Base-by-base conservation (phyloP, 2,329 filamentous ascomycete genomes). In the Aspergillus floridensis region DNA sequence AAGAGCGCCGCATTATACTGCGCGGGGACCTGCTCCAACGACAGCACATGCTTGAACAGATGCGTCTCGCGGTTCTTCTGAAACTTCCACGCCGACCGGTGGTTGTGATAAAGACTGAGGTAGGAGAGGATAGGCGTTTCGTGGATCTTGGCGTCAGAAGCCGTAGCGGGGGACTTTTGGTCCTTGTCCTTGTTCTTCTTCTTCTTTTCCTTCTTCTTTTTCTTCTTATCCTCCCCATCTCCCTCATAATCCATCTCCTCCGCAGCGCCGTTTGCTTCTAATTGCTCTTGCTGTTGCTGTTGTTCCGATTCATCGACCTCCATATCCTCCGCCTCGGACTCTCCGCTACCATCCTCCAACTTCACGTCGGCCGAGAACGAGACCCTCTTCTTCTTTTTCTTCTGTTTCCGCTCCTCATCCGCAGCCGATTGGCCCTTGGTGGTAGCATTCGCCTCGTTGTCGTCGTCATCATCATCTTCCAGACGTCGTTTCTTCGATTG, bases 51-150 rank as follows among this genome's bases (percentile, higher is more conserved):
- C 74, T 95, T 93, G 71, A 97, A 85, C 12, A 97, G 81, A 66
- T 91, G 86, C 56, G 88, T 91, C 76, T 97, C 93, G 71, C 92
- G 87, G 67, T 92, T 93, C 79, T 97, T 97, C 80, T 96, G 96
- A 81, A 97, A 98, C 76, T 96, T 97, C 93, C 93, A 98, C 66
- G 81, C 81, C 10, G 83, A 80, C 59, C 87, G 87, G 61, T 87
- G 83, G 57, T 83, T 83, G 76, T 90, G 82, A 82, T 92, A 96
- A 71, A 88, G 86, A 50, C 82, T 82, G 49, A 97, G 84, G 73
- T 97, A 97, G 56, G 85, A 82, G 16, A 96, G 81, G 59, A 92
- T 88, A 14, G 88, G 84, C 6, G 72, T 65, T 49, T 74, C 72
- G 58, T 73, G 68, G 50, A 67, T 58, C 35, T 69, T 53, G 14